These are phyloP conservation scores for Bipolaris cookei DNA, from an alignment of 2,329 filamentous ascomycete species.

Conservation along the genomic window DNA sequence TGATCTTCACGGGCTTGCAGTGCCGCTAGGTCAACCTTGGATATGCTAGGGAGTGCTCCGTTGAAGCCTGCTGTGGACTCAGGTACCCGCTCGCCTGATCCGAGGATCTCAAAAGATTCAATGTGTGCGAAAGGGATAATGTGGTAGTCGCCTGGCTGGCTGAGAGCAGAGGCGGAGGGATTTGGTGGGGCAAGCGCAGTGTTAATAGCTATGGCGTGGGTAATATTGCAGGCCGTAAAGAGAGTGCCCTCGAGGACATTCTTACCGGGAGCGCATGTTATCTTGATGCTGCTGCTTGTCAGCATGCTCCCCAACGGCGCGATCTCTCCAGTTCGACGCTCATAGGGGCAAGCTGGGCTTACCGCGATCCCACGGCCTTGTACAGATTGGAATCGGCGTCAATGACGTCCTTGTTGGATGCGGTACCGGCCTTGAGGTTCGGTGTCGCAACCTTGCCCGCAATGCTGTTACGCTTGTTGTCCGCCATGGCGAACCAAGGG, in stretches of 20 bases:
- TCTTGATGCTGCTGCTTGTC: constrained; percentile 57
- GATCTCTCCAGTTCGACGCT: background rate
- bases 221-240: constrained; percentile 66
- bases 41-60: constrained; percentile 53
- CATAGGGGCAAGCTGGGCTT: constrained; percentile 35
- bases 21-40: constrained; percentile 61
- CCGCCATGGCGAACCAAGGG: constrained; percentile 56
- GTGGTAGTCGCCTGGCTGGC: constrained; percentile 62
- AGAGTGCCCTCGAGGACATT: constrained; percentile 66
- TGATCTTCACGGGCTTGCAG: constrained; percentile 62
- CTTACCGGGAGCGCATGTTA: constrained; percentile 61
- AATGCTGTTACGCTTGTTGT: constrained; percentile 64
- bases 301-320: constrained; percentile 9
- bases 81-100: constrained; percentile 43
- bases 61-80: constrained; percentile 54
- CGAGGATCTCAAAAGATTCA: constrained; percentile 62
- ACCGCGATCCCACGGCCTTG: constrained; percentile 68
- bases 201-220: constrained; percentile 67
- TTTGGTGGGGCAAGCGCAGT: constrained; percentile 56
- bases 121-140: constrained; percentile 67
- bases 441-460: constrained; percentile 61
- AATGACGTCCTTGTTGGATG: constrained; percentile 53
- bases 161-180: constrained; percentile 49
- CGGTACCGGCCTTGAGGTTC: constrained; percentile 51
- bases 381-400: constrained; percentile 61